Conservation (phyloP, 2,329 filamentous ascomycete species). For the Alternaria dauci region DNA sequence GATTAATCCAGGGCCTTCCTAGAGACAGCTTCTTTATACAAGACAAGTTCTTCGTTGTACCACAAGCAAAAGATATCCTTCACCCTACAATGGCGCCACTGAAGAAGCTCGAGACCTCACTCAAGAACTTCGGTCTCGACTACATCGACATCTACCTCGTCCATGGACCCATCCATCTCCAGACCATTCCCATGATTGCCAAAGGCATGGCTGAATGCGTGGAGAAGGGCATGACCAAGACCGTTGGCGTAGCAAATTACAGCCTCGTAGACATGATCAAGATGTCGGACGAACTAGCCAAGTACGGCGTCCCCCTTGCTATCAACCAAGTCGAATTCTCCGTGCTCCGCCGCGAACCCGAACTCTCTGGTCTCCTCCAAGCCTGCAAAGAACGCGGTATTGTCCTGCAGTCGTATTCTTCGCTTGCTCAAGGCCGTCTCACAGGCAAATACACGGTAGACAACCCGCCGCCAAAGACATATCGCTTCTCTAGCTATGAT, state of each 20-base stretch:
- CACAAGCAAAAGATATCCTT: conserved; percentile 3
- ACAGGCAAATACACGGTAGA: conserved; percentile 44
- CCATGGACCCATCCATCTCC: conserved; percentile 1
- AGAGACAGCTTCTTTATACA: conserved; percentile 8
- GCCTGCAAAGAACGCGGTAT: conserved; percentile 50
- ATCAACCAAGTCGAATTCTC: conserved; percentile 58
- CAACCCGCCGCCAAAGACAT: conserved; percentile 49
- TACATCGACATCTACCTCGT: conserved; percentile 9
- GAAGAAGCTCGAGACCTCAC: conserved; percentile 5
- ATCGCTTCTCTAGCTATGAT: conserved; percentile 54
- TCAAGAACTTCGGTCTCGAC: conserved; percentile 2
- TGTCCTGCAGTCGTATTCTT: conserved; percentile 55
- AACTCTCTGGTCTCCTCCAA: conserved; percentile 52
- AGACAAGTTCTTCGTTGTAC: conserved; percentile 6
- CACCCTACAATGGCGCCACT: conserved; percentile 1
- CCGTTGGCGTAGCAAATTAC: conserved; percentile 2
- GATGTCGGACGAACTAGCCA: conserved; percentile 3
- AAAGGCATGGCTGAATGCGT: conserved; percentile 8
- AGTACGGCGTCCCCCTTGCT: conserved; percentile 48
- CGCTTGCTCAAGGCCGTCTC: conserved; percentile 51
- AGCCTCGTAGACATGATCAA: conserved; percentile 3
- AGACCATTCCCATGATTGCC: conserved; percentile 4
- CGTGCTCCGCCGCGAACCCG: conserved; percentile 54
- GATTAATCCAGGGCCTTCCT: neutral
- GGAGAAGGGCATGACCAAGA: conserved; percentile 1